phyloP scores from a whole-genome alignment of 805 yeast genomes.

The Ogataea polymorpha region DNA sequence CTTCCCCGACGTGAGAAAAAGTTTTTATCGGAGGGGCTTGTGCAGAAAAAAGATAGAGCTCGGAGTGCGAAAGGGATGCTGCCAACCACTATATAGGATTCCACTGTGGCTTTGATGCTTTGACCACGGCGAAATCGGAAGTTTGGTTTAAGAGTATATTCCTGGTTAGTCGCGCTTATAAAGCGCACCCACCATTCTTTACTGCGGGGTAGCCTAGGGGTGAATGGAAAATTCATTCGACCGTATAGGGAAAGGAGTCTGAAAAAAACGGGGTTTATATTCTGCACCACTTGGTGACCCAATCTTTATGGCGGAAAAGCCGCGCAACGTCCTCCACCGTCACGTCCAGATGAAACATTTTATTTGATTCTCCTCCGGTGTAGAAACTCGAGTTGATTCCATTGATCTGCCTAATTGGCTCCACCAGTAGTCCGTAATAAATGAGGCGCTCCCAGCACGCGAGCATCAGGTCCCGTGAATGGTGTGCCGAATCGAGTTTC shows the following conservation, averaged over 20 bases:
- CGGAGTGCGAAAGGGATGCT: background rate
- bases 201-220: slow-evolving; percentile 10
- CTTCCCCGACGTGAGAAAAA: slow-evolving; percentile 4
- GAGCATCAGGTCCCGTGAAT: slow-evolving; percentile 49
- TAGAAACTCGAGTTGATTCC: slow-evolving; percentile 22
- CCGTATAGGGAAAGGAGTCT: background rate
- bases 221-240: background rate
- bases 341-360: slow-evolving; percentile 50
- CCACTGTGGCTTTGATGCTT: background rate
- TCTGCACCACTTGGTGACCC: slow-evolving; percentile 27
- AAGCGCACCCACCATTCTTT: background rate
- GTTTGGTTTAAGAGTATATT: background rate
- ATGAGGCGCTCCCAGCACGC: slow-evolving; percentile 74
- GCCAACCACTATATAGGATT: background rate
- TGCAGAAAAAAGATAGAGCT: background rate
- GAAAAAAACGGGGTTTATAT: slow-evolving; percentile 3
- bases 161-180: too few species aligned
- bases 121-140: background rate
- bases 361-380: slow-evolving; percentile 38
- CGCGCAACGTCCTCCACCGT: slow-evolving; percentile 48
- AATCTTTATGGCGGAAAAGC: slow-evolving; percentile 12
- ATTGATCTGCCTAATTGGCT: slow-evolving; percentile 23
- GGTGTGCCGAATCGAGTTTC: slow-evolving; percentile 10
- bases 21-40: slow-evolving; percentile 3
- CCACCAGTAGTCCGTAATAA: slow-evolving; percentile 47